phyloP scores from a whole-genome alignment of 345 rosid genomes.

The Punica granatum region DNA sequence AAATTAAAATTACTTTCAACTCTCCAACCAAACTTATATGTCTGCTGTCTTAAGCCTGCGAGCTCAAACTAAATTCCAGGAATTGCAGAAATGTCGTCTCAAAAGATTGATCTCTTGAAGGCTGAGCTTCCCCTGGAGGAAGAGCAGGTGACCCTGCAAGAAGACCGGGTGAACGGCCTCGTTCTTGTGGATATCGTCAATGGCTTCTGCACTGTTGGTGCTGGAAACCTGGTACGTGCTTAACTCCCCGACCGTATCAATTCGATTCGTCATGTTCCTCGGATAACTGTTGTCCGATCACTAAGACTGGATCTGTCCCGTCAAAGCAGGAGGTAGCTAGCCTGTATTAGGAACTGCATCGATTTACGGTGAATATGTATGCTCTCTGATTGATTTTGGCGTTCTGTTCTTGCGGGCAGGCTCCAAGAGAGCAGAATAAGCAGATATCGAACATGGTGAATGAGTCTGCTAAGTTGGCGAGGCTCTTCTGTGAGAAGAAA shows the following conservation, averaged over 20 bases:
- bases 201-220: conserved; percentile 54
- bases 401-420: conserved; percentile 11
- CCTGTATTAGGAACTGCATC: not conserved
- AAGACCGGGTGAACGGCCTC: conserved; percentile 31
- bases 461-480: conserved; percentile 24
- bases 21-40: not conserved
- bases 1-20: too few species aligned
- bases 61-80: not conserved
- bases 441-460: conserved; percentile 25
- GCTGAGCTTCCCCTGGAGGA: conserved; percentile 35
- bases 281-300: too few species aligned
- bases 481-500: conserved; percentile 25
- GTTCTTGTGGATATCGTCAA: conserved; percentile 44
- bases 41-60: not conserved
- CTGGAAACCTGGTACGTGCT: conserved; percentile 37
- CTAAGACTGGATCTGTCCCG: not conserved
- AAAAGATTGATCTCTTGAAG: conserved; percentile 23
- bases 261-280: not conserved
- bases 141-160: conserved; percentile 19
- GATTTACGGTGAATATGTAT: not conserved
- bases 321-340: not conserved
- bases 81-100: conserved; percentile 20
- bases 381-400: not conserved
- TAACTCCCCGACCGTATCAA: not conserved
- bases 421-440: conserved; percentile 24